Conservation (phyloP, 495 filamentous ascomycete species). For the Aspergillus biplanus region DNA sequence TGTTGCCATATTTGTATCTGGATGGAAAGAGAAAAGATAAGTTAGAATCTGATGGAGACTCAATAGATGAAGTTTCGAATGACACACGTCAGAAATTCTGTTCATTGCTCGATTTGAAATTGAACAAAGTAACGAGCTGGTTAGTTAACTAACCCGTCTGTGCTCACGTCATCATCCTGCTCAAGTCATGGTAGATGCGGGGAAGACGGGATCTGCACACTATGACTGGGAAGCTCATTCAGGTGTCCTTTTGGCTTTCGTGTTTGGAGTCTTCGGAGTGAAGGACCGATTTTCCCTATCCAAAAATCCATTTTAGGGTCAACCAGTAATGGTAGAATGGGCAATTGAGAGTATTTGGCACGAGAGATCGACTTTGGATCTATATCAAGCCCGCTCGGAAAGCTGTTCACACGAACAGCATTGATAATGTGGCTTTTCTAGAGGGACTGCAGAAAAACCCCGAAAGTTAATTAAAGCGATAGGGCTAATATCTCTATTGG, state of each 20-base stretch:
- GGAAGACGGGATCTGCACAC: not conserved
- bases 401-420: not conserved
- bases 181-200: not conserved
- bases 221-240: not conserved
- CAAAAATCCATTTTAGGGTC: too few species aligned
- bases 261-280: too few species aligned
- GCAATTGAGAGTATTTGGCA: not conserved
- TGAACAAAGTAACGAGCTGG: not conserved
- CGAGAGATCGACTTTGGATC: not conserved
- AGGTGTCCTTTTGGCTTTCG: too few species aligned
- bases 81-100: too few species aligned
- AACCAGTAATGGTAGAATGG: not conserved
- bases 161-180: not conserved
- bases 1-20: conserved; percentile 7
- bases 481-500: not conserved
- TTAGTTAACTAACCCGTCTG: not conserved
- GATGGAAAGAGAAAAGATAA: conserved; percentile 2
- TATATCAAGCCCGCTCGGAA: too few species aligned
- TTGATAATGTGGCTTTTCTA: not conserved
- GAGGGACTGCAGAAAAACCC: not conserved
- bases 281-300: too few species aligned
- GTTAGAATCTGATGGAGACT: not conserved
- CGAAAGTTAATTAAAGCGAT: not conserved
- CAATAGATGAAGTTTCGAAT: not conserved
- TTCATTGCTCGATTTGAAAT: not conserved